These are phyloP conservation scores for Ascochyta pisi DNA, from an alignment of 2,329 filamentous ascomycete genomes.

Conservation along the genomic window DNA sequence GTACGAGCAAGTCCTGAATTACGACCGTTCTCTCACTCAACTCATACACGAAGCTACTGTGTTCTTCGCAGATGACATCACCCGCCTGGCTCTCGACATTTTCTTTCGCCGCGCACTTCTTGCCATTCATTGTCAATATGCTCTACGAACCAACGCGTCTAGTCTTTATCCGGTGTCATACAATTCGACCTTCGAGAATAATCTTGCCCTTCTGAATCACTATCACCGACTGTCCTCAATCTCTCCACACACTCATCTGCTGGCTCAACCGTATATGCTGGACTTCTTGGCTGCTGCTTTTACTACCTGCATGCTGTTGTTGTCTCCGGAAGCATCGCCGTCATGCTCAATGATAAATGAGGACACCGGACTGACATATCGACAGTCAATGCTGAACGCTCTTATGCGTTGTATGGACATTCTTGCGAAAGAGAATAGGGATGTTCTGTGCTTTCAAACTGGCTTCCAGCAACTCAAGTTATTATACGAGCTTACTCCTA, in stretches of 20 bases:
- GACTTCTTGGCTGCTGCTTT: slow-evolving; percentile 31
- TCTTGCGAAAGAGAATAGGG: slow-evolving; percentile 20
- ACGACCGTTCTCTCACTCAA: slow-evolving; percentile 21
- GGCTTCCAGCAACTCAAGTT: slow-evolving; percentile 19
- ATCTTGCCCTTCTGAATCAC: slow-evolving; percentile 38
- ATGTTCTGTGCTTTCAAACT: slow-evolving; percentile 26
- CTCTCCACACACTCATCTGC: slow-evolving; percentile 18
- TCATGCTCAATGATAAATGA: slow-evolving; percentile 11
- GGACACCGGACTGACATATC: slow-evolving; percentile 14
- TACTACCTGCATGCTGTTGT: slow-evolving; percentile 26
- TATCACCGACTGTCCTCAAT: slow-evolving; percentile 33
- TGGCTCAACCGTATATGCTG: slow-evolving; percentile 31
- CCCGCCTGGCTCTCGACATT: slow-evolving; percentile 28
- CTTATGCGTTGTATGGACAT: slow-evolving; percentile 25
- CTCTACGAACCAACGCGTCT: slow-evolving; percentile 27
- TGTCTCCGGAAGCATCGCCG: slow-evolving; percentile 8
- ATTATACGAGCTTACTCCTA: slow-evolving; percentile 13
- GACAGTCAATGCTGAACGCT: slow-evolving; percentile 25
- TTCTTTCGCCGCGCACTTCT: slow-evolving; percentile 39
- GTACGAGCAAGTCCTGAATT: slow-evolving; percentile 29
- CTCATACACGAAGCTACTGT: slow-evolving; percentile 14
- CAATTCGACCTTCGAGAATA: slow-evolving; percentile 42
- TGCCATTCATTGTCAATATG: slow-evolving; percentile 35
- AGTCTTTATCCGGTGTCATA: slow-evolving; percentile 37
- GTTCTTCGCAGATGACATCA: slow-evolving; percentile 16